Conservation (phyloP, 257 asterid genomes). For the Galeopsis tetrahit region DNA sequence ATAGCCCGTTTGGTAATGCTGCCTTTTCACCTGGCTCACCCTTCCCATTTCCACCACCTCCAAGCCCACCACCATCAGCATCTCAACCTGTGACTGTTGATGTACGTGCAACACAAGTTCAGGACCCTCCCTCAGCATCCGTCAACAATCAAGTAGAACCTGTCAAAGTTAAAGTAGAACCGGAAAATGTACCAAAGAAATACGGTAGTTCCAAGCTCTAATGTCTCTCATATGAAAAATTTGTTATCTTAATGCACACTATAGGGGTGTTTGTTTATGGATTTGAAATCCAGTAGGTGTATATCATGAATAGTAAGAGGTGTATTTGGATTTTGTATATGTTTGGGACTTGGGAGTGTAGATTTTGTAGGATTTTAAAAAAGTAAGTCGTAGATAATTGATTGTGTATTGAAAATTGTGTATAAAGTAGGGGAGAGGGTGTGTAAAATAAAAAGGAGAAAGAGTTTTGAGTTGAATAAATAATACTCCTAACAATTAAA, state of each 20-base stretch:
- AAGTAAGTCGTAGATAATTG: too few relatives aligned
- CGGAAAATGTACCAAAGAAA: slow-evolving; percentile 46
- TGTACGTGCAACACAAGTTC: slow-evolving; percentile 65
- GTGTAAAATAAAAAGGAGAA: too few relatives aligned
- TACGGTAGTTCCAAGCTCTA: slow-evolving; percentile 39
- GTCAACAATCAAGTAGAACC: slow-evolving; percentile 36
- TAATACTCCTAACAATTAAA: too few relatives aligned
- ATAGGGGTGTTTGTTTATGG: too few relatives aligned
- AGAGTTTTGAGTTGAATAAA: too few relatives aligned
- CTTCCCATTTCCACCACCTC: slow-evolving; percentile 76
- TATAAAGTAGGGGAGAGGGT: too few relatives aligned
- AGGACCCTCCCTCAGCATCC: slow-evolving; percentile 42
- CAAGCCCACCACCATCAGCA: slow-evolving; percentile 48
- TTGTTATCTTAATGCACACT: slow-evolving; percentile 1
- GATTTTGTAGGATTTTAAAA: too few relatives aligned
- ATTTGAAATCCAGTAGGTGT: too few relatives aligned
- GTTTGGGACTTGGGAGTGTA: too few relatives aligned
- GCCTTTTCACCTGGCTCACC: slow-evolving; percentile 69
- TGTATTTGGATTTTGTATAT: too few relatives aligned
- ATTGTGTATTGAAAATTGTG: too few relatives aligned
- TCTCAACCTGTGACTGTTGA: slow-evolving; percentile 73
- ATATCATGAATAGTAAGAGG: too few relatives aligned
- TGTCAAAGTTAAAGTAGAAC: slow-evolving; percentile 35
- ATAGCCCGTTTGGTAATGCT: slow-evolving; percentile 63
- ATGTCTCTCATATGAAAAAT: slow-evolving; percentile 19